phyloP scores from a whole-genome alignment of 805 yeast species.

The Hanseniaspora mollemarum region DNA sequence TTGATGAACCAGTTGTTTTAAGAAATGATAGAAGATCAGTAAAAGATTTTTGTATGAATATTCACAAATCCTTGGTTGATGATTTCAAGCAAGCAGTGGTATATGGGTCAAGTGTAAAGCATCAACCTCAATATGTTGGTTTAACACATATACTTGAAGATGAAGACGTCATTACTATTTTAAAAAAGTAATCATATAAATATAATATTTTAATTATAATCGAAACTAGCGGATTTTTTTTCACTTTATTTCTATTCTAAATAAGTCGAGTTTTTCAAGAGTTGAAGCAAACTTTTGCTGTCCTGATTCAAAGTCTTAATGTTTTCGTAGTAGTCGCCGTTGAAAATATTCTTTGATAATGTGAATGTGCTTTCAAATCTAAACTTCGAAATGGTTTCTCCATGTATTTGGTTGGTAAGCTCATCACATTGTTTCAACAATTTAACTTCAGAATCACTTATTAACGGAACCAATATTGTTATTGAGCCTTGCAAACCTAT shows the following conservation, averaged over 20 bases:
- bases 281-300: background rate
- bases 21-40: conserved; percentile 72
- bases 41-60: conserved; percentile 91
- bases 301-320: background rate
- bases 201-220: background rate
- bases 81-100: conserved; percentile 91
- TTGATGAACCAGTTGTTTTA: conserved; percentile 86
- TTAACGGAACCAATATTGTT: conserved; percentile 1
- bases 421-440: background rate
- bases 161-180: conserved; percentile 93
- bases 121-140: conserved; percentile 95
- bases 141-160: conserved; percentile 72
- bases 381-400: background rate
- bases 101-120: conserved; percentile 88
- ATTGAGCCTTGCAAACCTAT: conserved; percentile 13
- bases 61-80: conserved; percentile 86
- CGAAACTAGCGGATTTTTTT: background rate
- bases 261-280: background rate
- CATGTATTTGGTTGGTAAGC: background rate
- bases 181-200: conserved; percentile 44
- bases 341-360: conserved; percentile 7
- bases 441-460: background rate
- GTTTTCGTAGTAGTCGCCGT: background rate
- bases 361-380: conserved; percentile 11
- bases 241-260: background rate